phyloP scores from a whole-genome alignment of 768 basidiomycete genomes.

The Tylopilus sp. region DNA sequence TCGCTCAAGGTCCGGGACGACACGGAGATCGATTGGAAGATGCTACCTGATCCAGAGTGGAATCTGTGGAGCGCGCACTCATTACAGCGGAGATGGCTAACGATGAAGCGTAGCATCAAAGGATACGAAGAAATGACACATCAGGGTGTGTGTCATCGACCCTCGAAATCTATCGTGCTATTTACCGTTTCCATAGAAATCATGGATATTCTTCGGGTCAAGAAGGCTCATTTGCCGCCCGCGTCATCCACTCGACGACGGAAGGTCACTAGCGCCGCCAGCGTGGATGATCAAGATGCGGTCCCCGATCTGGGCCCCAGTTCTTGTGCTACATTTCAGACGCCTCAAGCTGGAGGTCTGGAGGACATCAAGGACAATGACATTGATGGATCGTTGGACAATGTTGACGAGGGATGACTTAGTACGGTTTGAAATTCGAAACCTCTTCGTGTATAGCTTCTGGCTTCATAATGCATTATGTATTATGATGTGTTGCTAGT shows the following conservation, averaged over 20 bases:
- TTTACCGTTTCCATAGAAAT: constrained; percentile 49
- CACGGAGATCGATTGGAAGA: constrained; percentile 84
- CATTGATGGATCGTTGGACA: constrained; percentile 15
- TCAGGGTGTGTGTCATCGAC: constrained; percentile 47
- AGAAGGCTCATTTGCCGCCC: constrained; percentile 59
- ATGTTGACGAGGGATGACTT: constrained; percentile 20
- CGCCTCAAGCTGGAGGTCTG: constrained; percentile 14
- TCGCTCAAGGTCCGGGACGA: constrained; percentile 74
- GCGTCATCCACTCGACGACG: constrained; percentile 39
- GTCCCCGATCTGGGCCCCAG: constrained; percentile 21
- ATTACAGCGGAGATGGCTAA: constrained; percentile 76
- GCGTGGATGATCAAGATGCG: constrained; percentile 41
- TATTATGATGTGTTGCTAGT: background rate
- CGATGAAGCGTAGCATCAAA: constrained; percentile 74
- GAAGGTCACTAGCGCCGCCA: constrained; percentile 51
- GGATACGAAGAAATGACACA: constrained; percentile 80
- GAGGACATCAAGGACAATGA: constrained; percentile 16
- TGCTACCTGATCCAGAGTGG: constrained; percentile 69
- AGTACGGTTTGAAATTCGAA: too few relatives aligned
- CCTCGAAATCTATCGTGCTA: constrained; percentile 1
- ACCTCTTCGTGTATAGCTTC: too few relatives aligned
- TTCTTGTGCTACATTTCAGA: constrained; percentile 25
- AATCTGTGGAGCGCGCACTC: constrained; percentile 82
- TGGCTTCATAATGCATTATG: background rate
- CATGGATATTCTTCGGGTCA: constrained; percentile 74